phyloP scores from a whole-genome alignment of 345 rosid species.

The Pelargonium nanum region DNA sequence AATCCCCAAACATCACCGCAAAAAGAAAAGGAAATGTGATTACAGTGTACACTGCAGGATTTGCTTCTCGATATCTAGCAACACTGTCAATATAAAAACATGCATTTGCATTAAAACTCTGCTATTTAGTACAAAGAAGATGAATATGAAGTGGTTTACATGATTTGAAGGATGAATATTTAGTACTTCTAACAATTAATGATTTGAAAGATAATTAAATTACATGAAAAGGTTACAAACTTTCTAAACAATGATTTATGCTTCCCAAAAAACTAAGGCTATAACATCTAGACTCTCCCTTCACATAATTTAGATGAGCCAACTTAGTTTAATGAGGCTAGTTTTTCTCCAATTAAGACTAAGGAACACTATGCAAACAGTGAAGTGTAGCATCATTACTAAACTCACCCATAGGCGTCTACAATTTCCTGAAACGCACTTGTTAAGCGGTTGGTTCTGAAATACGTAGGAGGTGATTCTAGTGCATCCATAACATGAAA shows the following conservation, averaged over 20 bases:
- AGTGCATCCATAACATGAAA: conserved; percentile 81
- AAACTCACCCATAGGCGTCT: conserved; percentile 93
- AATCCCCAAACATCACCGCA: conserved; percentile 99
- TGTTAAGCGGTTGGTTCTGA: conserved; percentile 76
- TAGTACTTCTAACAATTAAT: background rate
- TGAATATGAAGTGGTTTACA: background rate
- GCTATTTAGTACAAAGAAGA: no score
- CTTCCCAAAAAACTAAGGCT: background rate
- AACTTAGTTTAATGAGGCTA: background rate
- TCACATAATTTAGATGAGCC: background rate
- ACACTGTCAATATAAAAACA: conserved; percentile 50
- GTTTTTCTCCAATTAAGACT: background rate
- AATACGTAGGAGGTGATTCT: conserved; percentile 91
- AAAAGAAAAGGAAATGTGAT: conserved; percentile 94
- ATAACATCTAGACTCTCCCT: background rate
- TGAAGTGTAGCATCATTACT: background rate
- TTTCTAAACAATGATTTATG: no score
- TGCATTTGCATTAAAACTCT: background rate
- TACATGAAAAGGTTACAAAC: no score
- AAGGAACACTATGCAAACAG: background rate
- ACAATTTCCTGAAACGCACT: conserved; percentile 94
- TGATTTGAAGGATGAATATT: no score
- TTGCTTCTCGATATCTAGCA: conserved; percentile 95
- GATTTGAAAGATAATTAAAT: background rate
- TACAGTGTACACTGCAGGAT: conserved; percentile 84